Percentiles rank a stretch among this genome's conserved stretches.
phyloP scores from a whole-genome alignment of 139 green algal species.

The Eudorina sp. region DNA sequence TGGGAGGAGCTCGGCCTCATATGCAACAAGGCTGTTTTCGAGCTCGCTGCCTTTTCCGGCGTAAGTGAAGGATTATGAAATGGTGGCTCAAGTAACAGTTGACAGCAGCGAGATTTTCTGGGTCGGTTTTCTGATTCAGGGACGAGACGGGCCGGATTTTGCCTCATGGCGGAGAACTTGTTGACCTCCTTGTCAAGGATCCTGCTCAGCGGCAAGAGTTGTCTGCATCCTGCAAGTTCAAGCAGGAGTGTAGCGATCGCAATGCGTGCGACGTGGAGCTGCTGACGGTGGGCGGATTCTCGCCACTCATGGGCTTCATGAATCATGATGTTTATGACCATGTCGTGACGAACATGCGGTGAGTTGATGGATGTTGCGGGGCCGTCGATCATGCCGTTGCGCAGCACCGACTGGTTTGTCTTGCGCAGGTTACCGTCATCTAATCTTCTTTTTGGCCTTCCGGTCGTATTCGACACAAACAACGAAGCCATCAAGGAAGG shows the following conservation, averaged over 20 bases:
- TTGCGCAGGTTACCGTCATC: constrained; percentile 66
- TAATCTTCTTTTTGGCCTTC: constrained; percentile 89
- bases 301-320: constrained; percentile 91
- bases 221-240: constrained; percentile 54
- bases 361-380: background rate
- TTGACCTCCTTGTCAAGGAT: constrained; percentile 79
- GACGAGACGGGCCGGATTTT: constrained; percentile 65
- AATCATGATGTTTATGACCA: constrained; percentile 84
- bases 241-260: constrained; percentile 83
- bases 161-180: constrained; percentile 83
- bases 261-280: constrained; percentile 96
- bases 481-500: constrained; percentile 79
- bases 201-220: constrained; percentile 60
- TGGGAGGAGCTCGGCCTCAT: too few relatives aligned
- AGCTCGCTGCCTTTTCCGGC: too few relatives aligned
- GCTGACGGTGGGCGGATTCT: constrained; percentile 89
- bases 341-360: constrained; percentile 86
- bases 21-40: too few relatives aligned
- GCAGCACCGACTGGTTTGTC: background rate
- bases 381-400: background rate
- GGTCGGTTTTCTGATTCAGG: too few relatives aligned
- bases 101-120: too few relatives aligned
- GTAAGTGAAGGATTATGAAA: too few relatives aligned
- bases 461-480: constrained; percentile 92
- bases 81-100: too few relatives aligned